Conservation (phyloP, 495 filamentous ascomycete genomes). For the Cercophora sp. region DNA sequence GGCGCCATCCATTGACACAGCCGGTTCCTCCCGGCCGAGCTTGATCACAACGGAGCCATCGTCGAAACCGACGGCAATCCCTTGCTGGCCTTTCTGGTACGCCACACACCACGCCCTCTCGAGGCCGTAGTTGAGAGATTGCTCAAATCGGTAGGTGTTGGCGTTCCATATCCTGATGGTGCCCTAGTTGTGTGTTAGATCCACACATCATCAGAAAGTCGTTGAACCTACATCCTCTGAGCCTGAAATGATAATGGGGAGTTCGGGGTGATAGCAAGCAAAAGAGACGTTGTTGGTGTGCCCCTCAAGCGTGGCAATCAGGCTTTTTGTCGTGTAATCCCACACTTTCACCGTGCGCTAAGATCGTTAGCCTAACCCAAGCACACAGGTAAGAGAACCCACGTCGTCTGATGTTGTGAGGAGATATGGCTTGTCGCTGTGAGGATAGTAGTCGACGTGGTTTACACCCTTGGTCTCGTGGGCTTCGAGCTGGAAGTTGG, state of each 20-base stretch:
- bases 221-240: constrained; percentile 67
- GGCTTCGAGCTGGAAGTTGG: constrained; percentile 94
- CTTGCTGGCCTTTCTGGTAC: constrained; percentile 90
- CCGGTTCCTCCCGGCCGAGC: constrained; percentile 95
- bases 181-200: too few relatives aligned
- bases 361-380: too few relatives aligned
- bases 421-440: constrained; percentile 94
- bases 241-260: constrained; percentile 97
- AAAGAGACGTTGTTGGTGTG: constrained; percentile 99
- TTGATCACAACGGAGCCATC: constrained; percentile 97
- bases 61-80: constrained; percentile 93
- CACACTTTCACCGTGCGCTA: constrained; percentile 85
- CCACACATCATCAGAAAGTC: too few relatives aligned
- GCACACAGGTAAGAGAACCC: too few relatives aligned
- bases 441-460: constrained; percentile 95
- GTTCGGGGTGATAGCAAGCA: constrained; percentile 94
- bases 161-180: constrained; percentile 99
- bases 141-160: constrained; percentile 91
- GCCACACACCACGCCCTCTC: constrained; percentile 97
- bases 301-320: constrained; percentile 94
- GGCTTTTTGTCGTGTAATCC: constrained; percentile 97
- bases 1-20: constrained; percentile 92
- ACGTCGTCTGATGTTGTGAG: constrained; percentile 91
- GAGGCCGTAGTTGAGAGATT: constrained; percentile 90
- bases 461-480: constrained; percentile 99